phyloP scores from a whole-genome alignment of 2,329 filamentous ascomycete genomes.

The Diplodia intermedia region DNA sequence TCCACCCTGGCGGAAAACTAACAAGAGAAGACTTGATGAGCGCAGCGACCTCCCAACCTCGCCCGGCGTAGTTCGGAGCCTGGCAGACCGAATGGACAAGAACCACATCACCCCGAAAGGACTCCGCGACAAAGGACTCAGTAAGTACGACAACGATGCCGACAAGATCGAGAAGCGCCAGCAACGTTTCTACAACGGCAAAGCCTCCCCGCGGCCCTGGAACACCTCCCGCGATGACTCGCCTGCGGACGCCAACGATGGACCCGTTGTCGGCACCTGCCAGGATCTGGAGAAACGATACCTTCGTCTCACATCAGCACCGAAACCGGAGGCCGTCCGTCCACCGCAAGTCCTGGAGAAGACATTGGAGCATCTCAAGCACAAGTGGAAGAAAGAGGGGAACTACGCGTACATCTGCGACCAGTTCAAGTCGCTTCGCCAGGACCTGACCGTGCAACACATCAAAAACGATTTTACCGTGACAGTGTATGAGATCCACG shows the following conservation, averaged over 20 bases:
- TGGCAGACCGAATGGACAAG: conserved; percentile 51
- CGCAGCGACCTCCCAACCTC: conserved; percentile 43
- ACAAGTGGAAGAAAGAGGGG: conserved; percentile 90
- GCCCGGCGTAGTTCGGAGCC: conserved; percentile 45
- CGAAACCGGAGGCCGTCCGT: conserved; percentile 86
- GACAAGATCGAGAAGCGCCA: conserved; percentile 92
- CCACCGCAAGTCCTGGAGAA: conserved; percentile 80
- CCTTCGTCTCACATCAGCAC: conserved; percentile 88
- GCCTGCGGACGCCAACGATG: conserved; percentile 54
- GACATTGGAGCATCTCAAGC: conserved; percentile 86
- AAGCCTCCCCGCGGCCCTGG: conserved; percentile 62
- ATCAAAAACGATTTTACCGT: conserved; percentile 98
- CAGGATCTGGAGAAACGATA: conserved; percentile 90
- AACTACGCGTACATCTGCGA: conserved; percentile 99
- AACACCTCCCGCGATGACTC: conserved; percentile 53
- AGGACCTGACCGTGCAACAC: conserved; percentile 97
- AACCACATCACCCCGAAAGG: conserved; percentile 45
- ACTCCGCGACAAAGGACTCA: conserved; percentile 59
- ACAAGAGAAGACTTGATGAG: conserved; percentile 72
- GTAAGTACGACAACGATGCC: conserved; percentile 88
- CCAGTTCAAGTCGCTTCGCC: conserved; percentile 97
- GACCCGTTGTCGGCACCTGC: conserved; percentile 85
- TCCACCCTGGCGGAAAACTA: conserved; percentile 78
- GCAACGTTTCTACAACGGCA: conserved; percentile 76
- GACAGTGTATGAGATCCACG: conserved; percentile 95